Evolutionary conservation across 2,329 filamentous ascomycete species (phyloP).

Genomic region (Cladobotryum mycophilum): DNA sequence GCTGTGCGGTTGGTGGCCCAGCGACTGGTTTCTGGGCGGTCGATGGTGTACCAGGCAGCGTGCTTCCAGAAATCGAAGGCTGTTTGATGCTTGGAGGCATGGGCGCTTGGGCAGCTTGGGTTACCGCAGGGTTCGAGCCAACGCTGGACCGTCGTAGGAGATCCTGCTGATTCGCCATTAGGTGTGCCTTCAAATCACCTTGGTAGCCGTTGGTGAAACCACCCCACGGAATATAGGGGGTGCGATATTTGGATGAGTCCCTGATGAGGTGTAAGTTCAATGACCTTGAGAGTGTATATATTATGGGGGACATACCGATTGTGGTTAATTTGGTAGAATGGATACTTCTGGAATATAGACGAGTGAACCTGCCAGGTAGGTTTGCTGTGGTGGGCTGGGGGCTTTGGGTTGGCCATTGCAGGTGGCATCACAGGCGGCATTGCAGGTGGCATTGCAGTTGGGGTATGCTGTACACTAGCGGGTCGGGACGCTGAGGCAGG

Average conservation of each 20-base stretch:
- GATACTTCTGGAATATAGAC: constrained; percentile 47
- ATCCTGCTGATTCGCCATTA: constrained; percentile 30
- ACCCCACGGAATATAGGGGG: constrained; percentile 50
- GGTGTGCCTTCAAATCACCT: constrained; percentile 41
- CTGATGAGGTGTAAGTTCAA: constrained; percentile 26
- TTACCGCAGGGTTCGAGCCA: constrained; percentile 7
- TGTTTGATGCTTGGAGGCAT: neutral
- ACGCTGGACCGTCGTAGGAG: constrained; percentile 22
- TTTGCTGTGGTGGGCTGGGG: constrained; percentile 14
- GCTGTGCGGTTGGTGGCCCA: neutral
- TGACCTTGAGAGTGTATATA: no score
- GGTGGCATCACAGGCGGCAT: neutral
- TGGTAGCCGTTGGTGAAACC: constrained; percentile 59
- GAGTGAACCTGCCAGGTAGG: constrained; percentile 29
- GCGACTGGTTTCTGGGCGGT: neutral
- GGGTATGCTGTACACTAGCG: constrained; percentile 5
- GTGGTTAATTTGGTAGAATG: constrained; percentile 54
- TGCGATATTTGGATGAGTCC: constrained; percentile 51
- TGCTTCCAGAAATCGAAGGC: neutral
- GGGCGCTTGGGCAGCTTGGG: neutral
- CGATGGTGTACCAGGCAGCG: neutral
- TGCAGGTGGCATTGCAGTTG: neutral
- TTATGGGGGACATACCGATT: constrained; percentile 40
- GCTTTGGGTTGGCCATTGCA: neutral
- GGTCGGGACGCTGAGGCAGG: constrained; percentile 8